A percentile compares a stretch with the other conserved stretches of the same genome.
Evolutionary conservation across 202 grass and related monocot species (phyloP).

Genomic region (Bolboschoenoplectus hybrid): DNA sequence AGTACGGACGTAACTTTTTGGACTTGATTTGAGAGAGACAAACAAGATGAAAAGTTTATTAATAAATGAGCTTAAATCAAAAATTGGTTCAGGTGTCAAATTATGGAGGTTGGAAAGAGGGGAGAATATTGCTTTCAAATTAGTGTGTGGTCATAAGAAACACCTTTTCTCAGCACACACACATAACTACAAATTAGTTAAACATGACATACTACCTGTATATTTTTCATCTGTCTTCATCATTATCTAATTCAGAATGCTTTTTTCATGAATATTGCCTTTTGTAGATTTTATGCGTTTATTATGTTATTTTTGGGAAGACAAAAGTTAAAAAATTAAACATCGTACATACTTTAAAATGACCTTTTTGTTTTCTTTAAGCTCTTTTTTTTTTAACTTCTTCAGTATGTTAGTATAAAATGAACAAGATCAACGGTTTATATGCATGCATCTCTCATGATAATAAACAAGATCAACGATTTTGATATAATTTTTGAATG

Average conservation of each 20-base stretch:
- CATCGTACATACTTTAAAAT: too few relatives aligned
- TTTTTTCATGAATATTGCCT: background rate
- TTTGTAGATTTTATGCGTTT: background rate
- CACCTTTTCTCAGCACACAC: background rate
- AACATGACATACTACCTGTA: background rate
- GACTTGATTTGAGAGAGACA: background rate
- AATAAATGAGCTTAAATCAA: background rate
- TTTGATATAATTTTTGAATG: too few relatives aligned
- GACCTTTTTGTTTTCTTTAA: too few relatives aligned
- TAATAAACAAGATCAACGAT: too few relatives aligned
- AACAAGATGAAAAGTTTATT: background rate
- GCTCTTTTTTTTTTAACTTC: too few relatives aligned
- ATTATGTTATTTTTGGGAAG: conserved; percentile 8
- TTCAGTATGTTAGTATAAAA: too few relatives aligned
- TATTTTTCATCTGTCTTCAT: background rate
- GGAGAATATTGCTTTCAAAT: background rate
- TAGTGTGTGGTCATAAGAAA: background rate
- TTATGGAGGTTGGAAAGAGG: background rate
- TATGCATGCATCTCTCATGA: too few relatives aligned
- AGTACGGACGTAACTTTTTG: too few relatives aligned
- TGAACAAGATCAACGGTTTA: too few relatives aligned
- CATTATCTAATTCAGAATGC: background rate
- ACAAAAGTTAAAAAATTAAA: background rate
- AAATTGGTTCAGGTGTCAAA: background rate
- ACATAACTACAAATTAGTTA: background rate